A percentile compares a stretch with the other conserved stretches of the same genome.
These are phyloP conservation scores for Clarireedia homoeocarpa DNA, from an alignment of 2,329 filamentous ascomycete species.

Conservation along the genomic window DNA sequence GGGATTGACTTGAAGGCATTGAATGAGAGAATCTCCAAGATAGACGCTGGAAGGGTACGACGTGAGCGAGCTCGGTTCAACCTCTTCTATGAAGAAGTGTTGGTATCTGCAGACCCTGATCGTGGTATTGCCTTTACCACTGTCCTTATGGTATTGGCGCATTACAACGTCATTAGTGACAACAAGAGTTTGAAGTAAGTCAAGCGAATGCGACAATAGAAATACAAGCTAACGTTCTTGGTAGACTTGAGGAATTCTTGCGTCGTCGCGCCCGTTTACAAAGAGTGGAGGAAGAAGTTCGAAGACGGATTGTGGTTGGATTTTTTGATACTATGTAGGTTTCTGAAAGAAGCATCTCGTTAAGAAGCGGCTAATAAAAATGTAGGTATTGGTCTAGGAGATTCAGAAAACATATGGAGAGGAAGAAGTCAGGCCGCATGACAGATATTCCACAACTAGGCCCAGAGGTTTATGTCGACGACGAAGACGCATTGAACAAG, in stretches of 20 bases:
- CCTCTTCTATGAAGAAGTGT: slow-evolving; percentile 92
- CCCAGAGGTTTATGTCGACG: slow-evolving; percentile 85
- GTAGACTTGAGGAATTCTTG: slow-evolving; percentile 84
- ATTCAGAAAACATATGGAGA: slow-evolving; percentile 69
- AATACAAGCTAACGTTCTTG: slow-evolving; percentile 24
- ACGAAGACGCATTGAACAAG: slow-evolving; percentile 44
- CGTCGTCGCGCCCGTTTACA: slow-evolving; percentile 84
- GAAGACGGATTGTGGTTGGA: slow-evolving; percentile 79
- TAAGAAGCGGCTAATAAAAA: slow-evolving; percentile 16
- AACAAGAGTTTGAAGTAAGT: slow-evolving; percentile 81
- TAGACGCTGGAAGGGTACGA: slow-evolving; percentile 70
- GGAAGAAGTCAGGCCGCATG: slow-evolving; percentile 69
- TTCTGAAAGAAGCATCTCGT: neutral
- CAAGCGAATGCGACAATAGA: neutral
- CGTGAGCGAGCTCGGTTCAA: slow-evolving; percentile 74
- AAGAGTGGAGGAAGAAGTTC: slow-evolving; percentile 89
- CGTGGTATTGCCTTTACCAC: slow-evolving; percentile 86
- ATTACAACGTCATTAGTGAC: slow-evolving; percentile 98
- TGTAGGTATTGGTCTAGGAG: slow-evolving; percentile 69
- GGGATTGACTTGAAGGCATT: slow-evolving; percentile 67
- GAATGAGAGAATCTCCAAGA: slow-evolving; percentile 60
- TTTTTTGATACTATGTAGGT: slow-evolving; percentile 87
- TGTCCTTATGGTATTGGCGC: slow-evolving; percentile 89
- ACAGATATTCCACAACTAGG: slow-evolving; percentile 69
- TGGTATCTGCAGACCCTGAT: slow-evolving; percentile 86